Percentiles rank a stretch among this genome's conserved stretches.
Evolutionary conservation across 495 filamentous ascomycete species (phyloP).

Genomic region (Aspergillus bridgeri): DNA sequence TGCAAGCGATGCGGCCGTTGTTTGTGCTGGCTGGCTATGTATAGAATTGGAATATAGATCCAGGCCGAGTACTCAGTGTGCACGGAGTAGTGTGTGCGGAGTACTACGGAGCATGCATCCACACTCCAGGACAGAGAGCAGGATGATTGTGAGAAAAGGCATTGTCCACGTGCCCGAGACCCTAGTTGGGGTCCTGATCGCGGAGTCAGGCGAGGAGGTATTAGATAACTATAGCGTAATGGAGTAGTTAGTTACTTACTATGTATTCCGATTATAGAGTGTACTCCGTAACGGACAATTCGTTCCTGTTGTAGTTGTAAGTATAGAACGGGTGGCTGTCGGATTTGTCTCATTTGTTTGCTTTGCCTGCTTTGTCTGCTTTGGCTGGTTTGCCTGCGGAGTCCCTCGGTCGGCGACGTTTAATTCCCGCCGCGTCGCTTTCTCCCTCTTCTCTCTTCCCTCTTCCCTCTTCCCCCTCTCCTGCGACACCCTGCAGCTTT

Average conservation of each 20-base stretch:
- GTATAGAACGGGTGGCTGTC: no score
- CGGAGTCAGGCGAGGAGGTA: no score
- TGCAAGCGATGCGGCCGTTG: not conserved
- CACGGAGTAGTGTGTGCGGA: not conserved
- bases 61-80: not conserved
- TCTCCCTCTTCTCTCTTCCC: constrained; percentile 13
- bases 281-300: no score
- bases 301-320: no score
- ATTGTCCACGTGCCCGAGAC: not conserved
- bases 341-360: not conserved
- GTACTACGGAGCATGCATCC: no score
- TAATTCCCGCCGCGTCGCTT: constrained; percentile 13
- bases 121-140: no score
- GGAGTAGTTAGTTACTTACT: no score
- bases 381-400: not conserved
- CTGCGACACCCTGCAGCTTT: constrained; percentile 4
- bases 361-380: not conserved
- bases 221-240: no score
- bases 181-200: not conserved
- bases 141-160: no score
- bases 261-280: no score
- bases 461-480: no score
- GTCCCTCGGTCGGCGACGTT: constrained; percentile 15
- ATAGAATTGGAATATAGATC: not conserved
- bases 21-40: not conserved